phyloP scores from a whole-genome alignment of 164 flowering plant genomes.

The Buxus sempervirens region DNA sequence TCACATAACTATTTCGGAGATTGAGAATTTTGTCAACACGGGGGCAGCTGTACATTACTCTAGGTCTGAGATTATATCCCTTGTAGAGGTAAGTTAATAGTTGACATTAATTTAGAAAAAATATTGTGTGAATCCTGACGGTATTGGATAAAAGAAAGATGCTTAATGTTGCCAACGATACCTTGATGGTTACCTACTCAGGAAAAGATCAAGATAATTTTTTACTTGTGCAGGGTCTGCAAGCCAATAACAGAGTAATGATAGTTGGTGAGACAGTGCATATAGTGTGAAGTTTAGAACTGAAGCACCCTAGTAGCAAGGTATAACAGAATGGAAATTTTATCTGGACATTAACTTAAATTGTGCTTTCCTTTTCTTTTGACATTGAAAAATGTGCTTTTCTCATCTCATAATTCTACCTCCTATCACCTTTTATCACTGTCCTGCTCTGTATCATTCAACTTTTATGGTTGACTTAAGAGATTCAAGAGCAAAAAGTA shows the following conservation, averaged over 20 bases:
- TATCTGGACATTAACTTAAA: background rate
- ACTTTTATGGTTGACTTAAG: too few species aligned
- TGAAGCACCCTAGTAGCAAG: background rate
- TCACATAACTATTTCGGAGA: slow-evolving; percentile 53
- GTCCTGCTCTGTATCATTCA: too few species aligned
- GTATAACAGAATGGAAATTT: background rate
- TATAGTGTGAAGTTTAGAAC: slow-evolving; percentile 40
- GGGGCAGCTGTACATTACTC: slow-evolving; percentile 52
- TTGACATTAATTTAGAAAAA: background rate
- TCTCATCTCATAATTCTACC: too few species aligned
- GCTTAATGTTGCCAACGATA: too few species aligned
- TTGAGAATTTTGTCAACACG: slow-evolving; percentile 63
- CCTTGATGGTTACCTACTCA: too few species aligned
- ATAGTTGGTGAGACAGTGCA: slow-evolving; percentile 55
- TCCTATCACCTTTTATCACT: too few species aligned
- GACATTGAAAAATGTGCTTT: too few species aligned
- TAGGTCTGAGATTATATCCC: slow-evolving; percentile 48
- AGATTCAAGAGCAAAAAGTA: too few species aligned
- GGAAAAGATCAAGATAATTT: background rate
- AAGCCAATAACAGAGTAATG: slow-evolving; percentile 70
- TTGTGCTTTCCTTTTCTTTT: background rate
- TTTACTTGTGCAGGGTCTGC: slow-evolving; percentile 51
- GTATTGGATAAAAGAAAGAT: too few species aligned
- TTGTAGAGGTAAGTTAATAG: slow-evolving; percentile 56
- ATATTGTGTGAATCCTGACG: background rate